Evolutionary conservation across 1,284 basidiomycete genomes (phyloP).

Genomic region (Schizopora paradoxa): DNA sequence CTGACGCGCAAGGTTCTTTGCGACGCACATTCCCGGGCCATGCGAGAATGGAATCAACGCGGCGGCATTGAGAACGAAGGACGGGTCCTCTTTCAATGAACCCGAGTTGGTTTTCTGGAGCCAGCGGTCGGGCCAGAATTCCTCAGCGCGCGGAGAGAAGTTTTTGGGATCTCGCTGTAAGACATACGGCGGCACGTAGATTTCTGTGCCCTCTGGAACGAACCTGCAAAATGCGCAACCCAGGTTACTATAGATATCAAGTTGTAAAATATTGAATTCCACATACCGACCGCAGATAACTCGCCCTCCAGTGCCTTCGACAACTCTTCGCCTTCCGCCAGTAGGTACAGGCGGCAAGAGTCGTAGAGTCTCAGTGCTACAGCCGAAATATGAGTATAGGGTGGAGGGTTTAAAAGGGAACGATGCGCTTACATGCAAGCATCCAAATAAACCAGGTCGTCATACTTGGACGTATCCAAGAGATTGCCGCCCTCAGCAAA

Average conservation of each 20-base stretch:
- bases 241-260: neutral
- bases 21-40: constrained; percentile 32
- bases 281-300: constrained; percentile 13
- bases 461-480: constrained; percentile 19
- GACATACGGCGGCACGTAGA: constrained; percentile 42
- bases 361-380: constrained; percentile 12
- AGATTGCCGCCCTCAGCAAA: constrained; percentile 18
- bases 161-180: constrained; percentile 38
- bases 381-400: neutral
- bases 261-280: neutral
- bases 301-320: constrained; percentile 8
- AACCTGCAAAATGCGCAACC: constrained; percentile 31
- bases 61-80: constrained; percentile 29
- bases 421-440: constrained; percentile 29
- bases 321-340: constrained; percentile 4
- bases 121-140: constrained; percentile 41
- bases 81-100: neutral
- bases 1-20: constrained; percentile 29
- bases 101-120: constrained; percentile 18
- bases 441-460: constrained; percentile 29
- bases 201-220: constrained; percentile 44
- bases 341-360: constrained; percentile 9
- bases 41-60: constrained; percentile 32
- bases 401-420: neutral
- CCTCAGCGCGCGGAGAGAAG: constrained; percentile 34